Evolutionary conservation across 352 stramenopile genomes (phyloP).

Genomic region (Pythium diclinum): DNA sequence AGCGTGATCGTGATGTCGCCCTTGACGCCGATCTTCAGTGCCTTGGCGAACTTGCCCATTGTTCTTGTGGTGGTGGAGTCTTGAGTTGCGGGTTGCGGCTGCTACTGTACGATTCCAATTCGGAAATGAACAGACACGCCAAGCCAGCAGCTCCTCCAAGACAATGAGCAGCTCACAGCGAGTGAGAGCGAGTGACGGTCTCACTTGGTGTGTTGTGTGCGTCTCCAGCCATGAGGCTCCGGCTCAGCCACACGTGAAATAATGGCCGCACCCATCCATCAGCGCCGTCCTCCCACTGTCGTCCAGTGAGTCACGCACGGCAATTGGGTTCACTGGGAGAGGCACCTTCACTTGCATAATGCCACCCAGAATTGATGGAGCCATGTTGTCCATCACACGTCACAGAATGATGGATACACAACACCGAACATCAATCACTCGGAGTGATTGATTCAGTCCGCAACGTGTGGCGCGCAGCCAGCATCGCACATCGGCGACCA

Average conservation of each 20-base stretch:
- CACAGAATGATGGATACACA: not conserved
- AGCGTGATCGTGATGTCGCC: conserved; percentile 12
- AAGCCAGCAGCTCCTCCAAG: not conserved
- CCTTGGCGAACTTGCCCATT: conserved; percentile 22
- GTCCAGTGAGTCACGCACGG: conserved; percentile 5
- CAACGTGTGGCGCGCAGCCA: no score
- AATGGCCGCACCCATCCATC: not conserved
- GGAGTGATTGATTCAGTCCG: not conserved
- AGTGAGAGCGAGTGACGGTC: conserved; percentile 5
- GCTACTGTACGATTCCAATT: not conserved
- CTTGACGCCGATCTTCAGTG: conserved; percentile 21
- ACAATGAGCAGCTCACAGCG: not conserved
- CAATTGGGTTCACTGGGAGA: not conserved
- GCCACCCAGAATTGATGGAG: not conserved
- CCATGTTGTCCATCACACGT: not conserved
- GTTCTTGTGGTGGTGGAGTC: not conserved
- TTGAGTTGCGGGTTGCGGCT: not conserved
- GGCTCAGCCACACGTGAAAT: not conserved
- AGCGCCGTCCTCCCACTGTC: not conserved
- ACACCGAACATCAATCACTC: not conserved
- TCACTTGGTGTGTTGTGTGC: not conserved
- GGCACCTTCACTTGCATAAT: no score
- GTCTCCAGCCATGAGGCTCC: not conserved
- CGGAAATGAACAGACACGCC: not conserved
- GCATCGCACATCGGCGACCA: no score